These are phyloP conservation scores for Dactylellina parvicollis DNA, from an alignment of 2,329 filamentous ascomycete genomes.

Conservation along the genomic window DNA sequence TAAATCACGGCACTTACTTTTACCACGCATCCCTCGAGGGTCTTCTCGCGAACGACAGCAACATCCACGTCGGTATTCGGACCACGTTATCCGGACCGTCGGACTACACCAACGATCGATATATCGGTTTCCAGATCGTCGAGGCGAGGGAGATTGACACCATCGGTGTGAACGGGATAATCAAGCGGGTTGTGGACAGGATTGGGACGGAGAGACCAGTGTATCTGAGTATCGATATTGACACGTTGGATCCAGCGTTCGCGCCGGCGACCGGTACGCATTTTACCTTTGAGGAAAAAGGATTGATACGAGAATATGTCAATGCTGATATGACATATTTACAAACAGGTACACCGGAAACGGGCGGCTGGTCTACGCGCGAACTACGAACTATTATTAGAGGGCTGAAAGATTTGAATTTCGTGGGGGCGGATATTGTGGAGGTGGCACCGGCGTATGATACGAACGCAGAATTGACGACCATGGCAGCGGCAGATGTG, in stretches of 20 bases:
- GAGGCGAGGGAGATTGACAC: slow-evolving; percentile 77
- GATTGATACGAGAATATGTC: too few relatives aligned
- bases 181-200: slow-evolving; percentile 78
- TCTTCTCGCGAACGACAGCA: slow-evolving; percentile 80
- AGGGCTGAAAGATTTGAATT: slow-evolving; percentile 74
- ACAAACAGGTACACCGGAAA: slow-evolving; percentile 76
- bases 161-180: slow-evolving; percentile 77
- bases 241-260: slow-evolving; percentile 85
- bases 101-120: slow-evolving; percentile 86
- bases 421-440: slow-evolving; percentile 77
- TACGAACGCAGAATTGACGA: slow-evolving; percentile 76
- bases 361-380: slow-evolving; percentile 77
- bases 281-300: too few relatives aligned
- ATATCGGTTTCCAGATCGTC: slow-evolving; percentile 83
- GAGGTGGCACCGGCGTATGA: slow-evolving; percentile 79
- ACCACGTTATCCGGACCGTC: slow-evolving; percentile 81
- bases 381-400: slow-evolving; percentile 77
- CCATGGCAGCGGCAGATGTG: slow-evolving; percentile 72
- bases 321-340: background rate
- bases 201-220: slow-evolving; percentile 79
- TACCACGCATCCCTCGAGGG: slow-evolving; percentile 83
- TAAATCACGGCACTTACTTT: slow-evolving; percentile 92
- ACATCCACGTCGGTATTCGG: slow-evolving; percentile 87
- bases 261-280: slow-evolving; percentile 41
- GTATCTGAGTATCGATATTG: slow-evolving; percentile 86